Conservation (phyloP, 2,329 filamentous ascomycete species). For the Fusarium albosuccineum region DNA sequence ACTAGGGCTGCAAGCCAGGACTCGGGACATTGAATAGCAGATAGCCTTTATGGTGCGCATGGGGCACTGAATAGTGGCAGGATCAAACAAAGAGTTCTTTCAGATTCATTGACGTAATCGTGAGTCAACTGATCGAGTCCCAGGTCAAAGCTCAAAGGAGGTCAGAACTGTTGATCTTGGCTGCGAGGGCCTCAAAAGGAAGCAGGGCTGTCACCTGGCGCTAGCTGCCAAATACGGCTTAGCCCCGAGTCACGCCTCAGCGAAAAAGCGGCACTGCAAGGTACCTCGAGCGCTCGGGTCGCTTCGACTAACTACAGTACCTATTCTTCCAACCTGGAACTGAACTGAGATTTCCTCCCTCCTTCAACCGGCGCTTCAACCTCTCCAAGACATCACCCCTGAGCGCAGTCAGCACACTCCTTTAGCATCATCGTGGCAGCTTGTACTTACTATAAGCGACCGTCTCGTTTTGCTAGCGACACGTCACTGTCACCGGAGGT, state of each 20-base stretch:
- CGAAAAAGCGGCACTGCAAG: slow-evolving; percentile 36
- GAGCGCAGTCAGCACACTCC: slow-evolving; percentile 24
- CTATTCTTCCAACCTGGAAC: too few relatives aligned
- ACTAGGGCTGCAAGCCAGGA: background rate
- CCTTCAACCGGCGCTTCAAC: slow-evolving; percentile 32
- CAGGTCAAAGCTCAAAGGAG: slow-evolving; percentile 8
- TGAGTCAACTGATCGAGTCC: slow-evolving; percentile 11
- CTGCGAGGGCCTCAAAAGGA: background rate
- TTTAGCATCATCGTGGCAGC: slow-evolving; percentile 26
- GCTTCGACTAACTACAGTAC: slow-evolving; percentile 29
- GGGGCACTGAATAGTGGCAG: background rate
- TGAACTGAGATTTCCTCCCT: slow-evolving; percentile 36
- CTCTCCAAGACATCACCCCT: slow-evolving; percentile 33
- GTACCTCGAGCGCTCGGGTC: slow-evolving; percentile 37
- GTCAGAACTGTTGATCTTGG: background rate
- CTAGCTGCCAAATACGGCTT: slow-evolving; percentile 24
- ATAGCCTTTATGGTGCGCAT: too few relatives aligned
- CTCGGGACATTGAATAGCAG: background rate
- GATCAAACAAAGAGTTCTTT: background rate
- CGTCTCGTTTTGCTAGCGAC: slow-evolving; percentile 27
- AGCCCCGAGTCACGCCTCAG: slow-evolving; percentile 38
- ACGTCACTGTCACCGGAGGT: slow-evolving; percentile 31
- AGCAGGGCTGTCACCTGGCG: slow-evolving; percentile 33
- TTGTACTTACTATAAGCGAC: slow-evolving; percentile 31
- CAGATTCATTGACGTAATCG: background rate